These are phyloP conservation scores for Talaromyces nanjingensis DNA, from an alignment of 495 filamentous ascomycete genomes.

Conservation along the genomic window DNA sequence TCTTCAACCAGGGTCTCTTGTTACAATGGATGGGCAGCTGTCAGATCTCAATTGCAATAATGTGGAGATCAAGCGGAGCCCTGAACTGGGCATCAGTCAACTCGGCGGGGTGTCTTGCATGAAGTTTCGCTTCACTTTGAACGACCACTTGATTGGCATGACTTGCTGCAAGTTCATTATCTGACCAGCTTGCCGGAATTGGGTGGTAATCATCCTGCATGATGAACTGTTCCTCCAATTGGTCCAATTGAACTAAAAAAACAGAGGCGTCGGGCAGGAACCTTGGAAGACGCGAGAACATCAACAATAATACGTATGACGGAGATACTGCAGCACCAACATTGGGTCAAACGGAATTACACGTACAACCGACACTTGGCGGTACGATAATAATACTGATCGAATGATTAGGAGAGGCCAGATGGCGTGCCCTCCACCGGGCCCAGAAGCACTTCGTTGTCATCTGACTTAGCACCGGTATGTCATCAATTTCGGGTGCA, in stretches of 20 bases:
- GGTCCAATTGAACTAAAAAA: not conserved
- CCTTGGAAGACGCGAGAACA: not conserved
- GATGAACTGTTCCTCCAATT: slow-evolving; percentile 2
- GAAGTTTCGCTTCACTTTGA: slow-evolving; percentile 11
- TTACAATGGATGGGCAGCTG: not conserved
- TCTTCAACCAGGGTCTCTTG: not conserved
- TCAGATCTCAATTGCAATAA: not conserved
- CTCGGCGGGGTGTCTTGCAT: slow-evolving; percentile 8
- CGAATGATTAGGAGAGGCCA: not conserved
- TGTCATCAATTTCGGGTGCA: not conserved
- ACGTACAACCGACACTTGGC: not conserved
- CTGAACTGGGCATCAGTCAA: slow-evolving; percentile 10
- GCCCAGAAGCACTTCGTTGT: not conserved
- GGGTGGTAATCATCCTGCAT: not conserved
- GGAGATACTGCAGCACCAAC: not conserved
- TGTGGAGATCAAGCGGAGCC: not conserved
- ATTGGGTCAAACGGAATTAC: not conserved
- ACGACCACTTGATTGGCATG: slow-evolving; percentile 1
- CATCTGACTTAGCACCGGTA: not conserved
- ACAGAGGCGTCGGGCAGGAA: slow-evolving; percentile 7
- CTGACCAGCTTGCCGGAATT: slow-evolving; percentile 6
- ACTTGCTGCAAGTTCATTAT: slow-evolving; percentile 3
- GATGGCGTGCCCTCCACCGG: not conserved
- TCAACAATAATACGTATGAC: not conserved
- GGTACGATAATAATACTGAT: not conserved